Conservation (phyloP, 176 grass and related monocot species). For the Coix lacrymajobi region DNA sequence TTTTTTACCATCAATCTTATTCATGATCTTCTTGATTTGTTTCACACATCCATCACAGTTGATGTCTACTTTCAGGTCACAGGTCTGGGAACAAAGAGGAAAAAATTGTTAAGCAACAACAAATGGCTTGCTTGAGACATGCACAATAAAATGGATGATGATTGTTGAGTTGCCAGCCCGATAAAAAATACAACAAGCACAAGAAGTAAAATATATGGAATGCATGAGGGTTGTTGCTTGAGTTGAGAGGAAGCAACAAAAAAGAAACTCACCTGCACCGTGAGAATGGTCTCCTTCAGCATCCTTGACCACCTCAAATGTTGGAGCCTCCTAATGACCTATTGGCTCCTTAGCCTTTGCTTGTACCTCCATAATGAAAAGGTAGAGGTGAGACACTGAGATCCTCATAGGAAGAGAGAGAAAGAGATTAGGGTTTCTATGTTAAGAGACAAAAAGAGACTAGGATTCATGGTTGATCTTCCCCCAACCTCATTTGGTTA, state of each 20-base stretch:
- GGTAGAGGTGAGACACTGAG: no score
- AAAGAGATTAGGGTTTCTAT: no score
- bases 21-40: constrained; percentile 65
- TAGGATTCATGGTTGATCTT: no score
- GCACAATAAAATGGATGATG: constrained; percentile 12
- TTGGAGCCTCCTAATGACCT: no score
- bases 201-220: background rate
- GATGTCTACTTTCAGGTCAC: constrained; percentile 74
- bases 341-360: no score
- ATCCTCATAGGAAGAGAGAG: no score
- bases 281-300: constrained; percentile 54
- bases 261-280: constrained; percentile 45
- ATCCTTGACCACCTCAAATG: constrained; percentile 27
- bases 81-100: constrained; percentile 49
- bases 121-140: background rate
- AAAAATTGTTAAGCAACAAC: background rate
- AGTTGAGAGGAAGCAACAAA: constrained; percentile 13
- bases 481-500: no score
- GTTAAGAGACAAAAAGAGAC: no score
- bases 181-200: background rate
- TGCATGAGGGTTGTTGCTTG: background rate
- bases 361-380: no score
- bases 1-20: constrained; percentile 66
- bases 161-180: no score
- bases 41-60: constrained; percentile 67